Conservation (phyloP, 352 stramenopile genomes). For the Globisporangium canariense region DNA sequence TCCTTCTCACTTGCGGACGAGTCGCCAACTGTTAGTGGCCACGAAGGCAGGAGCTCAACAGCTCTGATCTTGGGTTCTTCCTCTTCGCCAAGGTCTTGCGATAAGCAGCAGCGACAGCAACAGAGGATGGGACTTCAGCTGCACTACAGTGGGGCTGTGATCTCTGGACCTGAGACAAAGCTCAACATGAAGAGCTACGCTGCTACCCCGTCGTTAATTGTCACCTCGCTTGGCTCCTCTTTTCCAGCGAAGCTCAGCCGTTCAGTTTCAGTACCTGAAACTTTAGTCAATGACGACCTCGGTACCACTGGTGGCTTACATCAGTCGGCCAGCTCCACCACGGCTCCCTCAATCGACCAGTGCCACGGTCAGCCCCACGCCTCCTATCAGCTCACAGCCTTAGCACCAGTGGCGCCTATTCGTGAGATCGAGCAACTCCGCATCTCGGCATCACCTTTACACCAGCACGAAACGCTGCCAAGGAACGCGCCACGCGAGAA, state of each 20-base stretch:
- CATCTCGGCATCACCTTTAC: neutral
- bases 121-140: neutral
- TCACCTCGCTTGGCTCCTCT: slow-evolving; percentile 3
- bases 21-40: neutral
- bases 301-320: neutral
- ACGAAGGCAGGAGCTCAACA: neutral
- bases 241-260: neutral
- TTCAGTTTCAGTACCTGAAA: neutral
- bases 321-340: neutral
- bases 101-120: neutral
- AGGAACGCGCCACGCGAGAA: slow-evolving; percentile 1
- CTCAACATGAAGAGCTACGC: neutral
- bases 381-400: neutral
- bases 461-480: neutral
- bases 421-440: neutral
- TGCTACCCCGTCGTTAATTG: neutral
- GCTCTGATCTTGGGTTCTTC: neutral
- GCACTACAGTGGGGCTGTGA: neutral
- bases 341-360: neutral
- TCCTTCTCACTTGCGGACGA: neutral
- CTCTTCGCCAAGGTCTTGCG: neutral
- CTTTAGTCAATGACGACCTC: neutral
- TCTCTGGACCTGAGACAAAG: neutral
- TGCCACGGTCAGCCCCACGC: neutral
- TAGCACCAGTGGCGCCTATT: neutral